A percentile compares a stretch with the other conserved stretches of the same genome.
phyloP scores from a whole-genome alignment of 805 yeast genomes.

The Ogataea corticis region DNA sequence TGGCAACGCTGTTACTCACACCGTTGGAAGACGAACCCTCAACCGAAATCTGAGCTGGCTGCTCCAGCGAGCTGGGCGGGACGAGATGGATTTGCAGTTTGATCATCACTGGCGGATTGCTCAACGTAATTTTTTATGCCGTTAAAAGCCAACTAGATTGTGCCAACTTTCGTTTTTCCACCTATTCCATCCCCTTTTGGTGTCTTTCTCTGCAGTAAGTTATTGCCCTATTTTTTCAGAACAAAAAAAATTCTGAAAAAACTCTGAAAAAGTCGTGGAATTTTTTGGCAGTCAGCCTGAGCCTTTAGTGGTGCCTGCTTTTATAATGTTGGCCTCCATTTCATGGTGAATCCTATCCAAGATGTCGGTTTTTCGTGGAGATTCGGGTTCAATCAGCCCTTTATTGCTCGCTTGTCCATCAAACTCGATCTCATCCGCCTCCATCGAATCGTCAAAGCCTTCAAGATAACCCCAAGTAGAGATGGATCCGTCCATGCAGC shows the following conservation, averaged over 20 bases:
- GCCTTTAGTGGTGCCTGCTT: neutral
- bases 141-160: no score
- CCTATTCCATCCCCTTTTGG: neutral
- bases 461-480: slow-evolving; percentile 52
- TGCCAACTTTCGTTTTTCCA: no score
- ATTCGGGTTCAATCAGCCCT: slow-evolving; percentile 4
- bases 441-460: slow-evolving; percentile 13
- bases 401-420: slow-evolving; percentile 20
- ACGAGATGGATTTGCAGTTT: slow-evolving; percentile 31
- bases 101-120: slow-evolving; percentile 20
- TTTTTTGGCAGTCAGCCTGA: neutral
- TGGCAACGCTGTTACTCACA: slow-evolving; percentile 5
- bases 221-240: neutral
- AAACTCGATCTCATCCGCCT: slow-evolving; percentile 12
- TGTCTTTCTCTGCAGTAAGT: neutral
- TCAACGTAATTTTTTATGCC: no score
- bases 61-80: slow-evolving; percentile 26
- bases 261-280: slow-evolving; percentile 5
- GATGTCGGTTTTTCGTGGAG: slow-evolving; percentile 10
- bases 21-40: slow-evolving; percentile 2
- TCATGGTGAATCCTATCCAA: slow-evolving; percentile 32
- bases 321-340: slow-evolving; percentile 27
- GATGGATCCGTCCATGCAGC: slow-evolving; percentile 69
- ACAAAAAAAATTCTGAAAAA: neutral
- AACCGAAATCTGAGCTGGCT: neutral